Base-by-base conservation (phyloP, 306 rosid species). In the Vachellia collinsii region DNA sequence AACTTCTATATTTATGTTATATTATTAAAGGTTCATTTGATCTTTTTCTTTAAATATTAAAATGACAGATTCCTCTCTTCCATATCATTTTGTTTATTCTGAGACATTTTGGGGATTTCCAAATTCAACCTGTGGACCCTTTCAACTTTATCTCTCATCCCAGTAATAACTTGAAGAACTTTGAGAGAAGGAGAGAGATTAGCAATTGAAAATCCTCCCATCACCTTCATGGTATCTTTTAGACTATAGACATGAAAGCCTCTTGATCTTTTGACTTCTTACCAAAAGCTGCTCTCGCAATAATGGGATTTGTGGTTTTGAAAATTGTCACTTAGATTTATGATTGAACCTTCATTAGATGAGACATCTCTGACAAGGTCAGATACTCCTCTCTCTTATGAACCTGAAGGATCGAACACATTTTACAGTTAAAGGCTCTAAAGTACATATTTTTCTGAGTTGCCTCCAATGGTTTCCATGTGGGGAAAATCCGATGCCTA, bases 151-250 rank as follows among this genome's bases (percentile, higher is more conserved):
- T 58, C 20, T 22, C 11, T 78, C 41, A 69, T 38, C 59, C 81
- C 81, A 48, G 29, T 64, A 4, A 66, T 23, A 22, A 36, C 6
- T 36, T 19, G 36, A 22, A 77, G 64, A 13, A 39, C 20, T 25
- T 41, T 41, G 48, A 54, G 8, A 6, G 81, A 78, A 39, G 70
- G 76, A 62, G 22, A 78, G 43, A 78, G 51, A 42, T 78, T 76
- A 16, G 43, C 56, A 25, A 78, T 1, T 0, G 36, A 38, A n/a
- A 78, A 78, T 29, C 5, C 81, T 16, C 51, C 46, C 9, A 42
- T 8, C 13, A 78, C 25, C 44, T 11, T 19, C 8, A 54, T 4
- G 11, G 17, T 10, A 4, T 51, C 44, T 34, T 68, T 29, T 0
- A 68, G 5, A 29, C 10, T 9, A 29, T 0, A 22, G 23, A 25